These are phyloP conservation scores for Fraxinus quadrangulata DNA, from an alignment of 257 asterid species.

Conservation along the genomic window DNA sequence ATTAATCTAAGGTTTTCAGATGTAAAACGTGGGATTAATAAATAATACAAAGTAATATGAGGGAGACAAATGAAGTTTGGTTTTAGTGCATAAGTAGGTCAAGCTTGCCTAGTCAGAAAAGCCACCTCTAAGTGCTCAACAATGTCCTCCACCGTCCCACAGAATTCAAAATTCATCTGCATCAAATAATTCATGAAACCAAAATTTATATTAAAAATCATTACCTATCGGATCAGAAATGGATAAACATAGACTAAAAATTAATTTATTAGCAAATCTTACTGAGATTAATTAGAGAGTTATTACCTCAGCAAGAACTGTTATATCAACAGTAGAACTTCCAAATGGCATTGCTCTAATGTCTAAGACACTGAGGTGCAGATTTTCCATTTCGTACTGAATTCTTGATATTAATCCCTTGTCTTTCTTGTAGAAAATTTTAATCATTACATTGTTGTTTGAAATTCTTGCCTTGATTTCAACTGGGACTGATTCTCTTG, in stretches of 20 bases:
- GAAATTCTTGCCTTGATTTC: constrained; percentile 34
- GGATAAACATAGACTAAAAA: no score
- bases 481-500: neutral
- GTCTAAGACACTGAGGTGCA: constrained; percentile 32
- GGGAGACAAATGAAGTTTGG: neutral
- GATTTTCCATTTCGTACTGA: constrained; percentile 27
- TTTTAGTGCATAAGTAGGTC: neutral
- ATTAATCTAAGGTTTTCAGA: neutral
- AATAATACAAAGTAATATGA: neutral
- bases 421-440: constrained; percentile 30
- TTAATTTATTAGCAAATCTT: neutral
- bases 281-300: neutral
- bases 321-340: constrained; percentile 25
- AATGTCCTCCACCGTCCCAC: constrained; percentile 16
- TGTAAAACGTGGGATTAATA: constrained; percentile 4
- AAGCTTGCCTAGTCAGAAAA: neutral
- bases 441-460: constrained; percentile 33
- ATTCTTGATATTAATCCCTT: constrained; percentile 26
- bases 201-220: neutral
- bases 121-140: constrained; percentile 9
- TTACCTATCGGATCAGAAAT: neutral
- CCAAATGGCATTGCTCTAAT: constrained; percentile 45
- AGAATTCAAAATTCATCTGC: constrained; percentile 20
- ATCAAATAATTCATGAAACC: neutral
- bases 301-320: constrained; percentile 39